phyloP scores from a whole-genome alignment of 1,284 basidiomycete species.

The Sporisorium graminicola region DNA sequence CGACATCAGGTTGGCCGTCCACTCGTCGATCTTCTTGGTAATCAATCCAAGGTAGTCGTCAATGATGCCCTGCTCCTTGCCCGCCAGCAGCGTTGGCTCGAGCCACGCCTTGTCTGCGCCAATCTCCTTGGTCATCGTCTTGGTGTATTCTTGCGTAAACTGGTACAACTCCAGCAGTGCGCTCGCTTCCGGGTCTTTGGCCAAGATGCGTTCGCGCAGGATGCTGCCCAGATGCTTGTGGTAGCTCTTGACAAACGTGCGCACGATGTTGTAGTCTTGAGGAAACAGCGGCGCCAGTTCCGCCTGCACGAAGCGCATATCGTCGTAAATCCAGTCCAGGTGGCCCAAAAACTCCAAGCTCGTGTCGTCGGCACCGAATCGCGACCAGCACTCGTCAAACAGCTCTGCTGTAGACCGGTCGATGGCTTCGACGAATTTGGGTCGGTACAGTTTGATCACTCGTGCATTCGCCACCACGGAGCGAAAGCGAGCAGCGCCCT shows the following conservation, averaged over 20 bases:
- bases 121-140: conserved; percentile 89
- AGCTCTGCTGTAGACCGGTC: conserved; percentile 80
- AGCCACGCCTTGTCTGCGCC: conserved; percentile 76
- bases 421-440: conserved; percentile 87
- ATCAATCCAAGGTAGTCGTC: conserved; percentile 96
- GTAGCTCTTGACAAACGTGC: conserved; percentile 87
- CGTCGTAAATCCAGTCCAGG: conserved; percentile 92
- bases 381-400: conserved; percentile 80
- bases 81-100: conserved; percentile 81
- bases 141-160: conserved; percentile 95
- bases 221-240: conserved; percentile 87
- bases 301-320: conserved; percentile 88
- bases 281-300: conserved; percentile 92
- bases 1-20: conserved; percentile 93
- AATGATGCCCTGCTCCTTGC: conserved; percentile 91
- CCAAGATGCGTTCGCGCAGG: conserved; percentile 79
- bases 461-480: conserved; percentile 75
- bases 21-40: conserved; percentile 95
- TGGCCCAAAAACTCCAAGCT: conserved; percentile 82
- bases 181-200: conserved; percentile 83
- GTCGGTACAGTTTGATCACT: conserved; percentile 94
- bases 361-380: conserved; percentile 74
- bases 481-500: conserved; percentile 64
- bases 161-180: conserved; percentile 86
- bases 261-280: conserved; percentile 87